Conservation (phyloP, 106 monocot species). For the Dioscorea zingiberensis region DNA sequence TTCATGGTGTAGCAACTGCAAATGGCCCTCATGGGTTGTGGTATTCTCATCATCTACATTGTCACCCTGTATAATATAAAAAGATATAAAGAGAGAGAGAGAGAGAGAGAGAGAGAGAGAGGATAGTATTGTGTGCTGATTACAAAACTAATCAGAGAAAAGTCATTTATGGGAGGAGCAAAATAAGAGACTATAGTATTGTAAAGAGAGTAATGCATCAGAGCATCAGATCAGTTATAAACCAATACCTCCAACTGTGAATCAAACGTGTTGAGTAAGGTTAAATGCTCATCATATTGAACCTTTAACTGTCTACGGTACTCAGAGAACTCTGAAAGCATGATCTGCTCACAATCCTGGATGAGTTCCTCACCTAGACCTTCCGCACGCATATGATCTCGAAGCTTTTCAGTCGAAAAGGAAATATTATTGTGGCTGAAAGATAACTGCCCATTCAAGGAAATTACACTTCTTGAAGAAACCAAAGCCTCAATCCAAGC, state of each 20-base stretch:
- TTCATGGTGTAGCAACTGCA: constrained; percentile 53
- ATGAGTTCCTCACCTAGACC: constrained; percentile 59
- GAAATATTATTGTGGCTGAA: constrained; percentile 32
- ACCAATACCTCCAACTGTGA: constrained; percentile 65
- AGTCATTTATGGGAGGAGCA: too few species aligned
- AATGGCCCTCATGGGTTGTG: constrained; percentile 23
- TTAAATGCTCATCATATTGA: constrained; percentile 56
- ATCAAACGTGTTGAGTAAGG: constrained; percentile 25
- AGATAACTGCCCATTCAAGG: constrained; percentile 24
- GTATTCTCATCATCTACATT: constrained; percentile 33
- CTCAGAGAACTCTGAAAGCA: constrained; percentile 66
- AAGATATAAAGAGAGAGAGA: too few species aligned
- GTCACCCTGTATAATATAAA: constrained; percentile 32
- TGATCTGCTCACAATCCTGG: constrained; percentile 80
- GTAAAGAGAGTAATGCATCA: background rate
- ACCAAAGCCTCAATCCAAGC: constrained; percentile 88
- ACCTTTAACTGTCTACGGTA: constrained; percentile 44
- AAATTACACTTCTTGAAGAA: constrained; percentile 46
- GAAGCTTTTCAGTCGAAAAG: constrained; percentile 77
- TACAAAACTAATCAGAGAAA: too few species aligned
- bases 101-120: too few species aligned
- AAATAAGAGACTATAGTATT: too few species aligned
- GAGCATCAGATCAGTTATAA: constrained; percentile 29
- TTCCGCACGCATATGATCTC: constrained; percentile 64
- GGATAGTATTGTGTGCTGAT: too few species aligned